These are phyloP conservation scores for Artomyces pyxidatus DNA, from an alignment of 768 basidiomycete species.

Conservation along the genomic window DNA sequence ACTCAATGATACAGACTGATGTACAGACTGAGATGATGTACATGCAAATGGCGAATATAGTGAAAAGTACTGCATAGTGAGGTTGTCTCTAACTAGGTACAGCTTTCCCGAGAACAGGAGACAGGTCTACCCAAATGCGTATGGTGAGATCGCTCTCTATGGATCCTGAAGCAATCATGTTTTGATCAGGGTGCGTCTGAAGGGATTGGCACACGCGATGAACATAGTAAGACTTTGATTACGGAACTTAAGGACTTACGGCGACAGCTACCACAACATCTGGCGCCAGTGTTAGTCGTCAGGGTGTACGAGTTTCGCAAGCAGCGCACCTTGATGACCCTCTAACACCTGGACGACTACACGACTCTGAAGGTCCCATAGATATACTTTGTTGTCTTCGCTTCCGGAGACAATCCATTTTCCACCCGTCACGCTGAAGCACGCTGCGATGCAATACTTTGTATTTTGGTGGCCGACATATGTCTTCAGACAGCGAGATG, in stretches of 20 bases:
- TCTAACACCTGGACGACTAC: constrained; percentile 75
- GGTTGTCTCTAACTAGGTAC: no score
- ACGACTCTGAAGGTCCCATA: constrained; percentile 89
- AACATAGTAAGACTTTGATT: constrained; percentile 4
- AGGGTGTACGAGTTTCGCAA: background rate
- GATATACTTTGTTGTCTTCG: constrained; percentile 83
- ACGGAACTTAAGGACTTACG: constrained; percentile 27
- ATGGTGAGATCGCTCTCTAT: constrained; percentile 80
- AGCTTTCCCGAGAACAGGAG: no score
- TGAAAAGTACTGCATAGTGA: no score
- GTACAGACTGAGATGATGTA: no score
- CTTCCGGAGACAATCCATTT: constrained; percentile 90
- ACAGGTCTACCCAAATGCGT: constrained; percentile 77
- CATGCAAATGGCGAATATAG: no score
- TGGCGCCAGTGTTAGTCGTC: constrained; percentile 14
- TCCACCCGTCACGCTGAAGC: constrained; percentile 77
- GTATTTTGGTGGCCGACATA: constrained; percentile 78
- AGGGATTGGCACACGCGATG: no score
- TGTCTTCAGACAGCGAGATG: constrained; percentile 84
- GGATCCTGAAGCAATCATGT: constrained; percentile 83
- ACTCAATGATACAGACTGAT: no score
- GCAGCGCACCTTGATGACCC: constrained; percentile 56
- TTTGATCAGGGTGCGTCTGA: constrained; percentile 79
- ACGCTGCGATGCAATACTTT: constrained; percentile 78
- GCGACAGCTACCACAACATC: constrained; percentile 80